Evolutionary conservation across 2,329 filamentous ascomycete genomes (phyloP).

Genomic region (Trichoderma citrinoviride): DNA sequence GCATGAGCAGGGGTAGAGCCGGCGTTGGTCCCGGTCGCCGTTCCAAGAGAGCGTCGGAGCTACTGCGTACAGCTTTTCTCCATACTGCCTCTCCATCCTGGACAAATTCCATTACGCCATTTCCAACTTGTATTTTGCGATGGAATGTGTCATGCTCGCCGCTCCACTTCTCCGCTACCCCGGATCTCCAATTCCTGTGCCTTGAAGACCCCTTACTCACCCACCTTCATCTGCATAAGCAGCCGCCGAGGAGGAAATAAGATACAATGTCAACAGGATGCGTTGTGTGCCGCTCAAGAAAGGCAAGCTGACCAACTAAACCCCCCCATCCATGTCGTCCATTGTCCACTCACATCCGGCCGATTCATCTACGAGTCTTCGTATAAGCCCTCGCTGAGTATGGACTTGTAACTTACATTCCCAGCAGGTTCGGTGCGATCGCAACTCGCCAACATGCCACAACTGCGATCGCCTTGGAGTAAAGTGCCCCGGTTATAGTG

Average conservation of each 20-base stretch:
- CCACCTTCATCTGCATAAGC: conserved; percentile 13
- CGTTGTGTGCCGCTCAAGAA: conserved; percentile 16
- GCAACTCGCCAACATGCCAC: conserved; percentile 12
- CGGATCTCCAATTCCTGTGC: conserved; percentile 16
- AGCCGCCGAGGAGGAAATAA: not conserved
- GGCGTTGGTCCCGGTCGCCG: not conserved
- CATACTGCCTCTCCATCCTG: not conserved
- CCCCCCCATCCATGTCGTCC: too few relatives aligned
- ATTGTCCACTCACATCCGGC: not conserved
- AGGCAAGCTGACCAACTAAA: conserved; percentile 10
- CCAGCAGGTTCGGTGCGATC: conserved; percentile 16
- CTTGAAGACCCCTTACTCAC: conserved; percentile 11
- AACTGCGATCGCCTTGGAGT: conserved; percentile 15
- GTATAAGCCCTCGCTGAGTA: not conserved
- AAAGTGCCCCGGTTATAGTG: conserved; percentile 14
- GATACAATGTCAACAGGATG: conserved; percentile 16
- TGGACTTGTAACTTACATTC: not conserved
- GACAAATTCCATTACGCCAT: conserved; percentile 12
- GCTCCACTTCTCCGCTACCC: conserved; percentile 19
- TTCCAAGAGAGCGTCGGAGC: not conserved
- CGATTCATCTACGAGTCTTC: not conserved
- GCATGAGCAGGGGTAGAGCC: too few relatives aligned
- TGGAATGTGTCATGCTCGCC: not conserved
- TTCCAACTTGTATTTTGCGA: not conserved
- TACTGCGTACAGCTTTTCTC: not conserved